Evolutionary conservation across 495 filamentous ascomycete genomes (phyloP), one percentile per base, ranked within the genome.

Genomic region (Aspergillus coremiiformis): DNA sequence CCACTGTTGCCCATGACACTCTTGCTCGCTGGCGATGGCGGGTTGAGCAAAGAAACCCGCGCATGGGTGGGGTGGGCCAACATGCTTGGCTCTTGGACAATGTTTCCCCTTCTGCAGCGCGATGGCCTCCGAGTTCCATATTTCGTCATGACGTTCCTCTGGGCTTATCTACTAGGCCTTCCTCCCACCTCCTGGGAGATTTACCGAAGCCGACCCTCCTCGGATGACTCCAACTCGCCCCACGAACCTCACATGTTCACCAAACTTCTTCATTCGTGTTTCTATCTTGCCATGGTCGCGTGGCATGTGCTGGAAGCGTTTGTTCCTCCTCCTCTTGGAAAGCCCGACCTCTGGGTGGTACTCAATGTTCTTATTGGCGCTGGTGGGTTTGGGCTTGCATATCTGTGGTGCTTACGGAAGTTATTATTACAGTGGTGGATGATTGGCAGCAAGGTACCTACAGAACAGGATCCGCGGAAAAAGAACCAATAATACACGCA

Each of bases 51-150:
- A 53, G 80, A 84, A 32, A 82, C 77, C 17, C 82, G 94, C 17
- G 81, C 89, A 6, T 98, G 93, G 93, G 81, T 97, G 7, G 89
- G 89, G 7, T 95, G 89, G 69, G 90, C 89, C 33, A 98, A 97
- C 60, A 76, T 92, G 4, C 80, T 97, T 29, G 93, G 87, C 12
- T 83, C 82, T 33, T 98, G 92, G 90, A 96, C 90, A 11, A 82
- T 97, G 76, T 98, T 87, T 62, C 93, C 93, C 4, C 75, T 98
- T 5, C 78, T 98, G 15, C 82, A 85, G 56, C 81, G 90, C 19
- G 93, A 96, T 42, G 87, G 86, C 23, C 77, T 98, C 14, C 76
- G 78, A 3, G 74, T 96, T 35, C 93, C 94, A 1, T 98, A 97
- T 58, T 75, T 78, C 39, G 85, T 95, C 20, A 73, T 96, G 24